A percentile compares a stretch with the other conserved stretches of the same genome.
These are phyloP conservation scores for Scopulariopsis brevicaulis DNA, from an alignment of 2,329 filamentous ascomycete genomes.

Conservation along the genomic window DNA sequence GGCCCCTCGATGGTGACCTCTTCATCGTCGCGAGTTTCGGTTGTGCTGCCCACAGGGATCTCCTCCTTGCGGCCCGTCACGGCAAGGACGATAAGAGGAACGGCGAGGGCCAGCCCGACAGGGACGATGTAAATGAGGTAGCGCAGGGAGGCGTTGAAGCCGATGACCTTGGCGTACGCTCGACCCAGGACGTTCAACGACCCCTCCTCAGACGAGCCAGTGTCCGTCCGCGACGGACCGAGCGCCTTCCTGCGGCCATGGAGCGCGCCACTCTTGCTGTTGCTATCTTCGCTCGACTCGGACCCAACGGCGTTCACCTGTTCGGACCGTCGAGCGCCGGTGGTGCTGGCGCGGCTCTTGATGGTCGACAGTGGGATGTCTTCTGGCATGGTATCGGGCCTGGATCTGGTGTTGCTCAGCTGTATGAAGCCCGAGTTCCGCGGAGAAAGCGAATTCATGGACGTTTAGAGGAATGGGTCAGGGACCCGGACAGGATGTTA, in stretches of 20 bases:
- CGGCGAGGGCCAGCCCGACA: conserved; percentile 46
- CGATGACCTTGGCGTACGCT: conserved; percentile 52
- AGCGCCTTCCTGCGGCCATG: conserved; percentile 35
- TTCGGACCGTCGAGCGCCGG: conserved; percentile 37
- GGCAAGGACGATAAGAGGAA: conserved; percentile 47
- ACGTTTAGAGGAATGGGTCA: background rate
- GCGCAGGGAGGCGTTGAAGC: conserved; percentile 51
- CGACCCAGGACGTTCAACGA: conserved; percentile 54
- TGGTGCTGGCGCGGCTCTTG: conserved; percentile 40
- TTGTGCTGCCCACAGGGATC: conserved; percentile 21
- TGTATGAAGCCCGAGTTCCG: conserved; percentile 32
- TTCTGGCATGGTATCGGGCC: conserved; percentile 19
- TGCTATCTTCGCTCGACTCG: conserved; percentile 1
- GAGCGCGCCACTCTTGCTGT: conserved; percentile 33
- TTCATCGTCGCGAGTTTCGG: conserved; percentile 9
- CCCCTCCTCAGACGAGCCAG: conserved; percentile 36
- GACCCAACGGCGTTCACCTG: conserved; percentile 21
- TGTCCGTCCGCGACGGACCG: conserved; percentile 27
- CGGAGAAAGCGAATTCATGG: conserved; percentile 17
- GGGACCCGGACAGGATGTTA: background rate
- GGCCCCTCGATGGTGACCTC: conserved; percentile 22
- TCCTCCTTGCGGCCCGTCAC: conserved; percentile 26
- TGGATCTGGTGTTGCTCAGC: conserved; percentile 18
- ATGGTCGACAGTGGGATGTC: conserved; percentile 46
- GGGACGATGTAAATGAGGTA: conserved; percentile 60